Evolutionary conservation across 1,139 yeast genomes (phyloP), one percentile per base, ranked within the genome.

Genomic region (Pichia sp.): DNA sequence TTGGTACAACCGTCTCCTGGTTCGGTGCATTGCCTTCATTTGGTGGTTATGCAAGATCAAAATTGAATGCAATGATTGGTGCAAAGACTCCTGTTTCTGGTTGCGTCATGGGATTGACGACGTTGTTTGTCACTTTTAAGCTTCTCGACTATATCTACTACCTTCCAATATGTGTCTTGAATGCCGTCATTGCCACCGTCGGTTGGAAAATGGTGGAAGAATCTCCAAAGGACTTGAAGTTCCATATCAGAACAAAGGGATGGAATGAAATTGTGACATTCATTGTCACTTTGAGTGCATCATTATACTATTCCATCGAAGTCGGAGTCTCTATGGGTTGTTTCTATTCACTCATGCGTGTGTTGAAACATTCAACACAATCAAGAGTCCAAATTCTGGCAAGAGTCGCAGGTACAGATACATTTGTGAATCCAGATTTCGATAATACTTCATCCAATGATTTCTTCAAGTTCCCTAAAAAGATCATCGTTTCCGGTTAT

Each of bases 11-110:
- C 4, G 83, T 85, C 1, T 77, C 89, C 2, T 52, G 79, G 19
- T 81, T 88, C 57, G 93, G 96, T 4, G 87, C 93, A 0, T 70
- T 93, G 14, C 98, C 99, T 0, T 82, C 96, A 1, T 91, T 91
- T 72, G 99, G 99, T 3, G 98, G 99, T 0, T 93, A 93, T 61
- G 98, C 97, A 1, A 76, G 99, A 62, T 84, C 95, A 33, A 91
- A 87, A 60, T 83, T 93, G 50, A 93, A 93, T 67, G 87, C 93
- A 2, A 71, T 89, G 40, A 82, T 93, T 11, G 91, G 91, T 9
- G 98, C 96, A 0, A 81, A 81, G 55, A 86, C 96, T 0, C 93
- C 94, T 6, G 71, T 85, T 67, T 79, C 95, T 38, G 96, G 96
- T 0, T 81, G 83, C 3, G 77, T 88, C 7, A 85, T 91, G 83